phyloP scores from a whole-genome alignment of 495 filamentous ascomycete species.

The Aspergillus olivimuriae region DNA sequence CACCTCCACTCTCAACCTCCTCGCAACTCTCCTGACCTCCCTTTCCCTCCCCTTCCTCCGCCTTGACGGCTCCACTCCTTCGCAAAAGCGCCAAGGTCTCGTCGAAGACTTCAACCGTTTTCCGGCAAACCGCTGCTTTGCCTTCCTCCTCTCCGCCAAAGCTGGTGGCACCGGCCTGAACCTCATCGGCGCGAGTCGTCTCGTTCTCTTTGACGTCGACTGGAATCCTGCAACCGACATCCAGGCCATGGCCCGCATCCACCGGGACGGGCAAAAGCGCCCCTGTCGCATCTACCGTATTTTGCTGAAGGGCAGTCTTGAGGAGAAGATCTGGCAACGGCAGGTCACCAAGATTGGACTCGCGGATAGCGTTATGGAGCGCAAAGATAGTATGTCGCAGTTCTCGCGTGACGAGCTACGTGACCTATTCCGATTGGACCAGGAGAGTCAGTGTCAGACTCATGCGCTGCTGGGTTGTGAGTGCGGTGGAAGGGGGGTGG shows the following conservation, averaged over 20 bases:
- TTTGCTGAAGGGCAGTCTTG: constrained; percentile 63
- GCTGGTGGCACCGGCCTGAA: constrained; percentile 72
- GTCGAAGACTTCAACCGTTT: constrained; percentile 73
- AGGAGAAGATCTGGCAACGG: constrained; percentile 83
- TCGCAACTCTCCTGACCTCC: constrained; percentile 57
- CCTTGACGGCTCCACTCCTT: constrained; percentile 66
- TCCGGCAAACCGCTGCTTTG: constrained; percentile 51
- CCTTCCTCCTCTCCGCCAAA: constrained; percentile 76
- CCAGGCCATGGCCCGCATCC: constrained; percentile 82
- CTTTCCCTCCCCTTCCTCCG: constrained; percentile 62
- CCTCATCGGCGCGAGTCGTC: constrained; percentile 67
- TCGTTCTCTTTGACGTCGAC: constrained; percentile 75
- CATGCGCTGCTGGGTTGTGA: constrained; percentile 65
- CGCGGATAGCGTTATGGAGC: constrained; percentile 61
- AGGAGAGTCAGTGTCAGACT: constrained; percentile 50
- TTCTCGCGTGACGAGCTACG: constrained; percentile 65
- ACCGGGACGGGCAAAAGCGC: constrained; percentile 69
- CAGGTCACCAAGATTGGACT: constrained; percentile 70
- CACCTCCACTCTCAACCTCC: constrained; percentile 67
- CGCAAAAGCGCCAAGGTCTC: constrained; percentile 61
- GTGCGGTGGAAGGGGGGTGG: constrained; percentile 54
- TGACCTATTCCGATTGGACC: constrained; percentile 66
- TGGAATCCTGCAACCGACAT: constrained; percentile 80
- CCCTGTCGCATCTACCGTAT: constrained; percentile 70
- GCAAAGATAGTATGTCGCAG: constrained; percentile 49